A percentile compares a stretch with the other conserved stretches of the same genome.
Conservation (phyloP, 2,329 filamentous ascomycete genomes). For the Botrytis hyacinthi region DNA sequence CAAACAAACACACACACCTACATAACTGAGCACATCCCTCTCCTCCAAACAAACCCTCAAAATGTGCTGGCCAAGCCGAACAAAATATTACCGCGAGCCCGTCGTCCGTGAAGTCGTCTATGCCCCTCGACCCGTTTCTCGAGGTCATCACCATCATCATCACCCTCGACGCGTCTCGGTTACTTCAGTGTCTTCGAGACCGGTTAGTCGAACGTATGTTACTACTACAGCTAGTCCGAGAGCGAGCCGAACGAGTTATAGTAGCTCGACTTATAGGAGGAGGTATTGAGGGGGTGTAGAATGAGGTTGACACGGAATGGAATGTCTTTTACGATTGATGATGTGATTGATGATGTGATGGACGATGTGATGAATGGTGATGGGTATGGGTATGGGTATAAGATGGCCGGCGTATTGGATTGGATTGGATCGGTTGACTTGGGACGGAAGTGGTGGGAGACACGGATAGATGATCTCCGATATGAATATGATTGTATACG, state of each 20-base stretch:
- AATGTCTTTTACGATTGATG: neutral
- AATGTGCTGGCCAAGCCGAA: slow-evolving; percentile 13
- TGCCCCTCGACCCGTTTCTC: slow-evolving; percentile 3
- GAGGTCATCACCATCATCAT: slow-evolving; percentile 1
- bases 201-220: neutral
- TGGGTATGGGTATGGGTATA: neutral
- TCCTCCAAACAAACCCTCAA: neutral
- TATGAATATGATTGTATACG: neutral
- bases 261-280: neutral
- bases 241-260: slow-evolving; percentile 7
- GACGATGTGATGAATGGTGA: neutral
- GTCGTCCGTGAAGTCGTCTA: slow-evolving; percentile 9
- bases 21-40: neutral
- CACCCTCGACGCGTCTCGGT: slow-evolving; percentile 7
- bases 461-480: neutral
- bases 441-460: no score
- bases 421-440: neutral
- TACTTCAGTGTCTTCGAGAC: neutral
- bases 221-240: neutral
- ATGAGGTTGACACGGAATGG: neutral
- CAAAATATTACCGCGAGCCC: slow-evolving; percentile 10
- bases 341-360: neutral
- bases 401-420: neutral
- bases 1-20: neutral
- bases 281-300: neutral